Evolutionary conservation across 2,329 filamentous ascomycete genomes (phyloP).

Genomic region (Aspergillus sp.): DNA sequence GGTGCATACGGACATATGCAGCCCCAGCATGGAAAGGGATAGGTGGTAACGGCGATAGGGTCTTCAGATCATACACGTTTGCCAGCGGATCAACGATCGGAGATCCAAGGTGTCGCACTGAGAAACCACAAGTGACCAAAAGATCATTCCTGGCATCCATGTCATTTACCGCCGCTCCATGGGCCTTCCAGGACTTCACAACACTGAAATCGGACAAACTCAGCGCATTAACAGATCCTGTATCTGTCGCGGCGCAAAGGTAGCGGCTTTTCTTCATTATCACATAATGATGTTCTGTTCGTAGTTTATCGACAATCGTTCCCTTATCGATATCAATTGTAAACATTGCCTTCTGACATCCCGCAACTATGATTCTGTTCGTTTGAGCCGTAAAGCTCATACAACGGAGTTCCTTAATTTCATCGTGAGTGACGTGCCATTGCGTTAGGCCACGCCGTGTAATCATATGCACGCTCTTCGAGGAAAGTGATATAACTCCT

Average conservation of each 20-base stretch:
- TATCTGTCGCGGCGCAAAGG: slow-evolving; percentile 86
- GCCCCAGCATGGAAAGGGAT: slow-evolving; percentile 91
- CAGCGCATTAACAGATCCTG: slow-evolving; percentile 79
- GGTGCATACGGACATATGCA: slow-evolving; percentile 94
- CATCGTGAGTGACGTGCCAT: slow-evolving; percentile 80
- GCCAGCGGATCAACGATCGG: slow-evolving; percentile 89
- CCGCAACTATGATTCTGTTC: slow-evolving; percentile 82
- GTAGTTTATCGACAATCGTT: slow-evolving; percentile 68
- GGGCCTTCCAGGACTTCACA: slow-evolving; percentile 85
- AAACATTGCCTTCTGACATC: slow-evolving; percentile 83
- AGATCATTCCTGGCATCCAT: slow-evolving; percentile 97
- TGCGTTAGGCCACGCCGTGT: slow-evolving; percentile 75
- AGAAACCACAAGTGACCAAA: slow-evolving; percentile 92
- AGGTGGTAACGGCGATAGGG: slow-evolving; percentile 79
- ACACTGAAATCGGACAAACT: slow-evolving; percentile 76
- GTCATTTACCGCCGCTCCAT: slow-evolving; percentile 85
- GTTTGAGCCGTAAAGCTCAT: slow-evolving; percentile 94
- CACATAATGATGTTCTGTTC: slow-evolving; percentile 75
- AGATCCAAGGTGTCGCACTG: slow-evolving; percentile 73
- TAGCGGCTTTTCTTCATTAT: slow-evolving; percentile 87
- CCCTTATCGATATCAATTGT: slow-evolving; percentile 71
- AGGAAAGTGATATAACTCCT: slow-evolving; percentile 81
- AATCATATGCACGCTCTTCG: slow-evolving; percentile 85
- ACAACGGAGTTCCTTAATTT: slow-evolving; percentile 84
- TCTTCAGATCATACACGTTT: slow-evolving; percentile 94